These are phyloP conservation scores for Aspergillus niger DNA, from an alignment of 2,329 filamentous ascomycete genomes.

Conservation along the genomic window DNA sequence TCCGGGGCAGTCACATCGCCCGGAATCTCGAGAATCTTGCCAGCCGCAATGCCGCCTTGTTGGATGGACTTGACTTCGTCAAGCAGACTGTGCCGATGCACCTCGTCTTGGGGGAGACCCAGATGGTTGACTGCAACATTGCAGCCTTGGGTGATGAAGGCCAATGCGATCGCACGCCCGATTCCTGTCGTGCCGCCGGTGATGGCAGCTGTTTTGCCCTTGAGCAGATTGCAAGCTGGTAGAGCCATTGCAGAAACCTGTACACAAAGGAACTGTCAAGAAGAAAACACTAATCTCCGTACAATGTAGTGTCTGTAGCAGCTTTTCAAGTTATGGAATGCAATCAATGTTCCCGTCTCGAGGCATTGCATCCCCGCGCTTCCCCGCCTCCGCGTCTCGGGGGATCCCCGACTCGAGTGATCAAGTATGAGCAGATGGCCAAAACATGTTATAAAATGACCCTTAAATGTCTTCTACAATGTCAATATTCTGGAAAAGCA, in stretches of 20 bases:
- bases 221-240: constrained; percentile 26
- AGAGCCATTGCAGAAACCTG: constrained; percentile 16
- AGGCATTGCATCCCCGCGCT: too few relatives aligned
- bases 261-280: neutral
- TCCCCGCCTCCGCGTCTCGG: too few relatives aligned
- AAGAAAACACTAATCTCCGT: neutral
- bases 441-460: too few relatives aligned
- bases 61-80: constrained; percentile 24
- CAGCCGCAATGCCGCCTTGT: constrained; percentile 11
- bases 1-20: constrained; percentile 73
- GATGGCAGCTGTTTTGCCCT: constrained; percentile 23
- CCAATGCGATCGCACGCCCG: constrained; percentile 21
- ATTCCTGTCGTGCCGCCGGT: constrained; percentile 24
- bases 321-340: too few relatives aligned
- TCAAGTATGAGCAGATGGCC: too few relatives aligned
- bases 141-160: constrained; percentile 30
- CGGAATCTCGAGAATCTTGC: constrained; percentile 57
- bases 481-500: too few relatives aligned
- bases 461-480: too few relatives aligned
- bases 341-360: too few relatives aligned
- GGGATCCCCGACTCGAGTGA: too few relatives aligned
- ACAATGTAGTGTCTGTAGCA: too few relatives aligned
- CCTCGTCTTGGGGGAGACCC: constrained; percentile 25
- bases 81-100: constrained; percentile 22
- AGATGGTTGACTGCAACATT: constrained; percentile 36